phyloP scores from a whole-genome alignment of 2,329 filamentous ascomycete genomes.

The Biscogniauxia mediterranea region DNA sequence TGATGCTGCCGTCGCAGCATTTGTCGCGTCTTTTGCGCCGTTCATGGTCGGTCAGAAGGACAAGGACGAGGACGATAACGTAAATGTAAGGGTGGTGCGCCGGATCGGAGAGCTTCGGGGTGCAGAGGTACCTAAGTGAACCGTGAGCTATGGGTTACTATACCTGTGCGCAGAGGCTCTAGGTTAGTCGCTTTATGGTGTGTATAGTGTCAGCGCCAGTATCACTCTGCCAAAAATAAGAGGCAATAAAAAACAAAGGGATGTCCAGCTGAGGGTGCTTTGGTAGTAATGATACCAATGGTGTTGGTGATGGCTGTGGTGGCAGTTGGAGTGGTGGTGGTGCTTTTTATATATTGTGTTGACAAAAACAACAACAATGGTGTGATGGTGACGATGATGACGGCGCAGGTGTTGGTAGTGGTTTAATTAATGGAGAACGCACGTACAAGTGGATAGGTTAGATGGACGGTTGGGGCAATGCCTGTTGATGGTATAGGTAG shows the following conservation, averaged over 20 bases:
- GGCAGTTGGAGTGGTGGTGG: conserved; percentile 3
- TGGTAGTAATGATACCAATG: background rate
- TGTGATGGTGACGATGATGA: background rate
- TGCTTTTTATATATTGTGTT: background rate
- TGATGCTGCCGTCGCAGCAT: conserved; percentile 7
- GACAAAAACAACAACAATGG: conserved; percentile 5
- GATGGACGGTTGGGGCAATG: background rate
- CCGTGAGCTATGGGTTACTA: conserved; percentile 5
- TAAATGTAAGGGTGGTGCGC: conserved; percentile 1
- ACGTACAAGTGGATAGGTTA: background rate
- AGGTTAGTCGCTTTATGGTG: background rate
- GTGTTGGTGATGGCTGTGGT: conserved; percentile 1
- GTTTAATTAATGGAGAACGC: background rate
- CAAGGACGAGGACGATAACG: background rate
- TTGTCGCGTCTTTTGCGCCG: conserved; percentile 25
- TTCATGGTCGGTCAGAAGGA: conserved; percentile 21
- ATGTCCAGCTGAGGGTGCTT: background rate
- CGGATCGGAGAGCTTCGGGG: conserved; percentile 2
- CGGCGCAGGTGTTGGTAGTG: background rate
- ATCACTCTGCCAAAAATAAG: no score
- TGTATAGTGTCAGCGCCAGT: background rate
- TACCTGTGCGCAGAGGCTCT: conserved; percentile 1
- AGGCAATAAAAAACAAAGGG: no score
- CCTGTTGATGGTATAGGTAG: background rate
- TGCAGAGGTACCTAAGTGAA: conserved; percentile 4